Conservation (phyloP, 257 asterid genomes). For the Handroanthus guayacan region DNA sequence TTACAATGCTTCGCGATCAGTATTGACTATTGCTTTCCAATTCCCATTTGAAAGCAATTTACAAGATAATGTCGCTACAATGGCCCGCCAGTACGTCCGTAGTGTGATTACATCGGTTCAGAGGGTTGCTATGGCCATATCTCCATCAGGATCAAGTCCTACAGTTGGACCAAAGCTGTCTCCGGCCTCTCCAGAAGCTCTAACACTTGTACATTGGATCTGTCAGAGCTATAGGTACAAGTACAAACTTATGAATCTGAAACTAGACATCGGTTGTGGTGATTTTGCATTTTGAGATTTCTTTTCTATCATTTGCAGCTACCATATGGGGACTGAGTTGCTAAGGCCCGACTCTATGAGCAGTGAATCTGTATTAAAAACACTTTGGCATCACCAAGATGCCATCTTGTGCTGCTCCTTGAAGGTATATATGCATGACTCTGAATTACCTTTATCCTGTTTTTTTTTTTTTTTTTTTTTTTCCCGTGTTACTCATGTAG, state of each 20-base stretch:
- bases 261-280: background rate
- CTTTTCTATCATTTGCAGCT: conserved; percentile 50
- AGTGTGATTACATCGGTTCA: conserved; percentile 85
- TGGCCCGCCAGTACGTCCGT: conserved; percentile 87
- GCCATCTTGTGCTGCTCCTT: conserved; percentile 91
- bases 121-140: conserved; percentile 85
- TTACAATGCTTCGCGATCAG: conserved; percentile 57
- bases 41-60: conserved; percentile 83
- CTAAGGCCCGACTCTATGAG: conserved; percentile 52
- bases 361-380: conserved; percentile 63
- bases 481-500: background rate
- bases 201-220: conserved; percentile 81
- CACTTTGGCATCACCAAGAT: conserved; percentile 88
- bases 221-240: conserved; percentile 83
- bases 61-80: conserved; percentile 70
- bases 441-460: too few relatives aligned
- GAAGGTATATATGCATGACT: conserved; percentile 52
- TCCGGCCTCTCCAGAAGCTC: conserved; percentile 81
- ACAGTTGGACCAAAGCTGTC: conserved; percentile 58
- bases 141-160: conserved; percentile 75
- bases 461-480: background rate
- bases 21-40: conserved; percentile 86
- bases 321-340: conserved; percentile 73
- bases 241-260: background rate
- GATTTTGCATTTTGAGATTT: conserved; percentile 14